Conservation (phyloP, 78 protist genomes). For the Dictyostelium firmibasis region DNA sequence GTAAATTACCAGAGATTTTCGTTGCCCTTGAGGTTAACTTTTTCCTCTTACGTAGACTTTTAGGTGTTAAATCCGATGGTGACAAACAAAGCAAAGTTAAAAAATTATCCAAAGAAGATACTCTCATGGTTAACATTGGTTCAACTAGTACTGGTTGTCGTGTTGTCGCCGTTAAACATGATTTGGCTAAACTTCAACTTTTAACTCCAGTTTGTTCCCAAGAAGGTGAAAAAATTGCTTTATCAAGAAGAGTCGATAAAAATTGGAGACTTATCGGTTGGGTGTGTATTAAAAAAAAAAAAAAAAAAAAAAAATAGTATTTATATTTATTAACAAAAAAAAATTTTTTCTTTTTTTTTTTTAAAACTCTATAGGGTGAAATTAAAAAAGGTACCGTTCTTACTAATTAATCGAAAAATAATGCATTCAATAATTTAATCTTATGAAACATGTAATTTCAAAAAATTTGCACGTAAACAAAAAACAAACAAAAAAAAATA, state of each 20-base stretch:
- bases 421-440: neutral
- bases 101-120: slow-evolving; percentile 94
- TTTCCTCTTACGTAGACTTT: slow-evolving; percentile 96
- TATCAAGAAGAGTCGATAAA: slow-evolving; percentile 97
- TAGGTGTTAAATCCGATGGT: slow-evolving; percentile 98
- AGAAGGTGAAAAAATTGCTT: slow-evolving; percentile 98
- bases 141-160: slow-evolving; percentile 98
- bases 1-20: slow-evolving; percentile 95
- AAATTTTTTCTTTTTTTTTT: too few relatives aligned
- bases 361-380: neutral
- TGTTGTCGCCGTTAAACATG: slow-evolving; percentile 92
- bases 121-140: slow-evolving; percentile 99
- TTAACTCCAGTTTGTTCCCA: slow-evolving; percentile 97
- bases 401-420: neutral
- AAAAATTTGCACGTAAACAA: neutral
- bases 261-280: slow-evolving; percentile 96
- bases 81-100: slow-evolving; percentile 88
- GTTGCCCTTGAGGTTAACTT: slow-evolving; percentile 90
- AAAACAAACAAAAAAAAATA: neutral
- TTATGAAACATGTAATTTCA: neutral
- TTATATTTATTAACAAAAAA: too few relatives aligned
- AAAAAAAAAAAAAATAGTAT: neutral
- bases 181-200: slow-evolving; percentile 96
- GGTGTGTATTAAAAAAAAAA: slow-evolving; percentile 22
- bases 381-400: neutral